Percentiles rank a stretch among this genome's conserved stretches.
phyloP scores from a whole-genome alignment of 495 filamentous ascomycete genomes.

The Penicillium riverlandense region DNA sequence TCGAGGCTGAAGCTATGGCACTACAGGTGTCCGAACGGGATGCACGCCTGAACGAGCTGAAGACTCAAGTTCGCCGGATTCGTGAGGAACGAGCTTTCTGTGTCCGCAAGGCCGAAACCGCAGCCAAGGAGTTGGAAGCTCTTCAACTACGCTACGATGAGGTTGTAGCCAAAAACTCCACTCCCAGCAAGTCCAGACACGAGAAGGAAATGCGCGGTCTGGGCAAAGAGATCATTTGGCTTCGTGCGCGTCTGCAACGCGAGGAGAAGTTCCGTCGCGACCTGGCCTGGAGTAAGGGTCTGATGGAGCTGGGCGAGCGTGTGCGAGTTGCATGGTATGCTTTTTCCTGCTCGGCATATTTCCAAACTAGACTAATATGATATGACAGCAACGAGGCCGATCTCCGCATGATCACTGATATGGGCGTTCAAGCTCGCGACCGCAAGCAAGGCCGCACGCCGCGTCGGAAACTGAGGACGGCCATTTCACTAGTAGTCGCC shows the following conservation, averaged over 20 bases:
- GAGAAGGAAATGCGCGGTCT: constrained; percentile 76
- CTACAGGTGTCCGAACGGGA: constrained; percentile 50
- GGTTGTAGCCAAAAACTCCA: constrained; percentile 37
- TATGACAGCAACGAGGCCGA: constrained; percentile 78
- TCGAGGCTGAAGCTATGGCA: constrained; percentile 57
- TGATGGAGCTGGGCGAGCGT: constrained; percentile 71
- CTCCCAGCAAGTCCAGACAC: constrained; percentile 52
- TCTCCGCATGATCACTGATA: constrained; percentile 71
- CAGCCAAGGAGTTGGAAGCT: constrained; percentile 45
- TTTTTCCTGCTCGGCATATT: constrained; percentile 5
- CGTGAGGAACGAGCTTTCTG: constrained; percentile 52
- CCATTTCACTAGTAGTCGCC: constrained; percentile 47
- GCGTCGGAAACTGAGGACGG: constrained; percentile 41
- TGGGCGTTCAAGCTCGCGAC: constrained; percentile 53
- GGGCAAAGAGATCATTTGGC: constrained; percentile 82
- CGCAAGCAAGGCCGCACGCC: constrained; percentile 21
- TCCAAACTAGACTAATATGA: constrained; percentile 11
- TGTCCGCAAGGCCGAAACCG: constrained; percentile 39
- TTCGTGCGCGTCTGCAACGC: constrained; percentile 67
- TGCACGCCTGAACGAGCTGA: constrained; percentile 47
- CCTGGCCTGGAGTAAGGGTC: constrained; percentile 71
- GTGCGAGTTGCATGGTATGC: constrained; percentile 78
- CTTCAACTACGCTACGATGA: constrained; percentile 48
- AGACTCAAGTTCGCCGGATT: constrained; percentile 46
- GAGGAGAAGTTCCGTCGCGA: constrained; percentile 74